A percentile compares a stretch with the other conserved stretches of the same genome.
Evolutionary conservation across 2,329 filamentous ascomycete species (phyloP).

Genomic region (Drechslerella dactyloides): DNA sequence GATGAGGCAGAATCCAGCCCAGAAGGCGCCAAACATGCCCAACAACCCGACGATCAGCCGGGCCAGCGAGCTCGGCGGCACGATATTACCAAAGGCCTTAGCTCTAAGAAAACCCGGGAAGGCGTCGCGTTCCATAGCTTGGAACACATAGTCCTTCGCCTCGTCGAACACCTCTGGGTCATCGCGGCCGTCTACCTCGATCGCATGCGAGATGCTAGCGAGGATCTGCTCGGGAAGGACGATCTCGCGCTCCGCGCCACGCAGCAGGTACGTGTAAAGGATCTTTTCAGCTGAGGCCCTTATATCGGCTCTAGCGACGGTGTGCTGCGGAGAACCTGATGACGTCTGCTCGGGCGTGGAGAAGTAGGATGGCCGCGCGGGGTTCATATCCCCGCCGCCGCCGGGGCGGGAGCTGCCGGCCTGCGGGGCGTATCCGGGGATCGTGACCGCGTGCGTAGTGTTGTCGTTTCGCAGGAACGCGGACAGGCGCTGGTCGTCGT

Average conservation of each 20-base stretch:
- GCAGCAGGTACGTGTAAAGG: constrained; percentile 93
- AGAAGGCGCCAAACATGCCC: constrained; percentile 88
- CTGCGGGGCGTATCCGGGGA: constrained; percentile 57
- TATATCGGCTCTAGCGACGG: constrained; percentile 86
- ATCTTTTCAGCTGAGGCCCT: constrained; percentile 96
- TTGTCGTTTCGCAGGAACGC: constrained; percentile 76
- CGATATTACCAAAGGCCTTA: constrained; percentile 94
- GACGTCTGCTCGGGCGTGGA: constrained; percentile 69
- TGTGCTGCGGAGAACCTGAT: constrained; percentile 81
- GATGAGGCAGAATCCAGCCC: constrained; percentile 91
- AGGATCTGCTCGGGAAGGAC: constrained; percentile 87
- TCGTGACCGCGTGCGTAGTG: constrained; percentile 60
- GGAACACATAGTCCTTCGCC: constrained; percentile 98
- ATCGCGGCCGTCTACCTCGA: constrained; percentile 89
- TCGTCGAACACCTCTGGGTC: constrained; percentile 97
- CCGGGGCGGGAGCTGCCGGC: constrained; percentile 64
- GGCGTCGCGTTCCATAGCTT: constrained; percentile 99
- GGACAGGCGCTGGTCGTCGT: constrained; percentile 87
- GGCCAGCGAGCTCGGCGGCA: constrained; percentile 86
- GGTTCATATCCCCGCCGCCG: constrained; percentile 54
- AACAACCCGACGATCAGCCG: constrained; percentile 84
- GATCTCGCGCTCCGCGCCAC: constrained; percentile 95
- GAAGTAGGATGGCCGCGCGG: constrained; percentile 66
- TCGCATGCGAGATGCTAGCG: constrained; percentile 80
- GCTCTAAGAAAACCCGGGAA: constrained; percentile 94